Percentiles rank a stretch among this genome's conserved stretches.
These are phyloP conservation scores for Septoria petroselini DNA, from an alignment of 2,329 filamentous ascomycete species.

Conservation along the genomic window DNA sequence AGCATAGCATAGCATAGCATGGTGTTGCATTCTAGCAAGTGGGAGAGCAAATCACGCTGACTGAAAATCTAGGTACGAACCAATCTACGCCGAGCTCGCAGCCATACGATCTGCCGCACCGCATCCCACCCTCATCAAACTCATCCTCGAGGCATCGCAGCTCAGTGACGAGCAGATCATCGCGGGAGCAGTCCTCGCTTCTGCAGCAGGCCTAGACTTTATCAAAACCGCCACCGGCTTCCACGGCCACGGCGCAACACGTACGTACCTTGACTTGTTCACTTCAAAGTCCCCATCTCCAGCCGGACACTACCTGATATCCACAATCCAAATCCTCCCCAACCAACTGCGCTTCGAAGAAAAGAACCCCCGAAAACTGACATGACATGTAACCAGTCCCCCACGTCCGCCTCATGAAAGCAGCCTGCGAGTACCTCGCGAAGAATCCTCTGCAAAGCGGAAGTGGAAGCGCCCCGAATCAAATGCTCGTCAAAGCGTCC, in stretches of 20 bases:
- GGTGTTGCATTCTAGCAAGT: too few species aligned
- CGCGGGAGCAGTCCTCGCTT: conserved; percentile 52
- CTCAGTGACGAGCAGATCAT: conserved; percentile 51
- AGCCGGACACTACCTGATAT: too few species aligned
- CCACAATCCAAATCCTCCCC: too few species aligned
- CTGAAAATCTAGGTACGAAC: conserved; percentile 40
- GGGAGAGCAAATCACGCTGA: too few species aligned
- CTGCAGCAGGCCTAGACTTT: conserved; percentile 54
- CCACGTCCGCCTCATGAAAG: conserved; percentile 55
- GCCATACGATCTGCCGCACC: conserved; percentile 51
- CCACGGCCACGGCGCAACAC: conserved; percentile 51
- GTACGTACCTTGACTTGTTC: too few species aligned
- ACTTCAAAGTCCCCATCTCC: too few species aligned
- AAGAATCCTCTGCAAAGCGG: neutral
- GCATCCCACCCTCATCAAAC: conserved; percentile 48
- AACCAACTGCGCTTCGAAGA: too few species aligned
- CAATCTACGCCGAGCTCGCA: conserved; percentile 53
- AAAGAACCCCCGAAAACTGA: too few species aligned
- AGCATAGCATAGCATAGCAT: too few species aligned
- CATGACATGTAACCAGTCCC: conserved; percentile 36
- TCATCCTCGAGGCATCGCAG: conserved; percentile 59
- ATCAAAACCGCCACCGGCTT: conserved; percentile 62
- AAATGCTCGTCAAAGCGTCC: conserved; percentile 57
- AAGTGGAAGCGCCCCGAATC: conserved; percentile 8
- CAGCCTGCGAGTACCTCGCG: conserved; percentile 45